Evolutionary conservation across 1,139 yeast species (phyloP).

Genomic region (Yamadazyma atmosphaerica): DNA sequence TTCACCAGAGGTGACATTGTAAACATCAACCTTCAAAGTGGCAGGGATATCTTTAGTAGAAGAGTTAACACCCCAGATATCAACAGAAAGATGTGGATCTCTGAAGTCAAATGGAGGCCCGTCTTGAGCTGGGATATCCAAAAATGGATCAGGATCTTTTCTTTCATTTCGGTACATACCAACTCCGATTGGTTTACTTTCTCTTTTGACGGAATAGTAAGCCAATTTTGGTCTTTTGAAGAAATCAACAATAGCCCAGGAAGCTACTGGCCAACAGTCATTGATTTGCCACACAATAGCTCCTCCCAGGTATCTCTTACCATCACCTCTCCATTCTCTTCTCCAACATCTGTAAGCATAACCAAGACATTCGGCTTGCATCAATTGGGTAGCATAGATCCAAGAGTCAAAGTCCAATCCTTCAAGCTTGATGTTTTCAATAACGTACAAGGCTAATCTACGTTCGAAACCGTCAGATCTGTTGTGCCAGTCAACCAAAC

Average conservation of each 20-base stretch:
- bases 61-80: conserved; percentile 46
- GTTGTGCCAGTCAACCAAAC: conserved; percentile 38
- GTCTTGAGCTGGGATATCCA: conserved; percentile 23
- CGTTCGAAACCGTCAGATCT: conserved; percentile 47
- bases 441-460: conserved; percentile 43
- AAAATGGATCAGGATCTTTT: conserved; percentile 17
- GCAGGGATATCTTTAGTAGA: conserved; percentile 21
- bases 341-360: conserved; percentile 49
- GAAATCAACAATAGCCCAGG: conserved; percentile 49
- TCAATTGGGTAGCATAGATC: conserved; percentile 50
- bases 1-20: conserved; percentile 30
- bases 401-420: conserved; percentile 36
- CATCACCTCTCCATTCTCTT: conserved; percentile 41
- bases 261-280: conserved; percentile 53
- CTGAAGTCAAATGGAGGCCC: conserved; percentile 19
- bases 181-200: conserved; percentile 31
- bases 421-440: conserved; percentile 38
- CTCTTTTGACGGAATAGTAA: conserved; percentile 47
- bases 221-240: conserved; percentile 42
- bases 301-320: conserved; percentile 37
- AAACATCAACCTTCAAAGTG: conserved; percentile 28
- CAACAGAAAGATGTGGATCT: conserved; percentile 20
- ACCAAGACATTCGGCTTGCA: conserved; percentile 51
- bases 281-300: conserved; percentile 52
- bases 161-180: conserved; percentile 33